Evolutionary conservation across 1,284 basidiomycete genomes (phyloP).

Genomic region (Ustilago hordei): DNA sequence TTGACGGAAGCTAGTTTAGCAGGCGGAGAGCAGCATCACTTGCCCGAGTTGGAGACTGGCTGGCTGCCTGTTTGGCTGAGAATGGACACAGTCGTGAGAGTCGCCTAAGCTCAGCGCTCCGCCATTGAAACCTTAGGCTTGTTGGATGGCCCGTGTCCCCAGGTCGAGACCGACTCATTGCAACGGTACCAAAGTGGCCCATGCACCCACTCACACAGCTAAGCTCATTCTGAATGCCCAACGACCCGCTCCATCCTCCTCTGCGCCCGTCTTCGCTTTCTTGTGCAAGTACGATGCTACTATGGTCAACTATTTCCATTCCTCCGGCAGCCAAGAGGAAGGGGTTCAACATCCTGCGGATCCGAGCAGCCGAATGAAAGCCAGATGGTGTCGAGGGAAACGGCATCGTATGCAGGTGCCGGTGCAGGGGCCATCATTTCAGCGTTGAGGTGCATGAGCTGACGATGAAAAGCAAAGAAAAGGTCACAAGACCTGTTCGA

Average conservation of each 20-base stretch:
- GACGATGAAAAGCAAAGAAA: background rate
- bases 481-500: conserved; percentile 40
- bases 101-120: background rate
- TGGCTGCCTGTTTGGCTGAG: background rate
- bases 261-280: background rate
- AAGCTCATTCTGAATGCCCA: conserved; percentile 1
- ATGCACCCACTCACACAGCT: background rate
- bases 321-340: background rate
- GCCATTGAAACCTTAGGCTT: background rate
- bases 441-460: conserved; percentile 10
- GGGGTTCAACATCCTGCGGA: background rate
- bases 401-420: conserved; percentile 8
- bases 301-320: background rate
- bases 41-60: too few species aligned
- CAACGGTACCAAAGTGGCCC: conserved; percentile 8
- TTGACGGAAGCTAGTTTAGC: background rate
- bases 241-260: background rate
- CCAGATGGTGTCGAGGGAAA: conserved; percentile 5
- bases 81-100: background rate
- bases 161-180: background rate
- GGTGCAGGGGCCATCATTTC: conserved; percentile 33
- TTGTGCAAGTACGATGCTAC: too few species aligned
- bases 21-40: background rate
- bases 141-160: conserved; percentile 6
- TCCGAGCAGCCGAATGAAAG: background rate